phyloP scores from a whole-genome alignment of 192 early-diverging fungal species.

The Linnemannia schmuckeri region DNA sequence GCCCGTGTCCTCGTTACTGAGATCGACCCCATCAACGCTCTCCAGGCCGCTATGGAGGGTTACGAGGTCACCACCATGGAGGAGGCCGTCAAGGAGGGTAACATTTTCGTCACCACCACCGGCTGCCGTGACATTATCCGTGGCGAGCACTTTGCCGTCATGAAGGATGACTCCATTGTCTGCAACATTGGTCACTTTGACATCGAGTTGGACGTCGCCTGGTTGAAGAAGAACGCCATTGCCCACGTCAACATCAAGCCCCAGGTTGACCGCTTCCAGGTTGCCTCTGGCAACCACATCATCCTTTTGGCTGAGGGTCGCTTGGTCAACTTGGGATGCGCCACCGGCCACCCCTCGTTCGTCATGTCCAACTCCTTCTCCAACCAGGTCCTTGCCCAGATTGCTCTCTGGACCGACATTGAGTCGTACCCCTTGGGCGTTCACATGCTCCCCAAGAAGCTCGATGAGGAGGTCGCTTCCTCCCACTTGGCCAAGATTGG shows the following conservation, averaged over 20 bases:
- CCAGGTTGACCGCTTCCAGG: slow-evolving; percentile 96
- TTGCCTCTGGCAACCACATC: slow-evolving; percentile 92
- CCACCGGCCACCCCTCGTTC: slow-evolving; percentile 98
- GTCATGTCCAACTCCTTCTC: slow-evolving; percentile 99
- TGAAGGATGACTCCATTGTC: slow-evolving; percentile 99
- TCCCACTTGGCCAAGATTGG: slow-evolving; percentile 96
- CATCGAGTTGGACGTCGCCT: slow-evolving; percentile 98
- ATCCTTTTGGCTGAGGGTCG: slow-evolving; percentile 99
- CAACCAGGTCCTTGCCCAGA: slow-evolving; percentile 99
- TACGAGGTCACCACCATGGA: slow-evolving; percentile 99
- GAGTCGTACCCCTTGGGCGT: slow-evolving; percentile 92
- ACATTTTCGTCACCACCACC: slow-evolving; percentile 99
- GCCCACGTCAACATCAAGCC: slow-evolving; percentile 96
- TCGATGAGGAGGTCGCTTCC: slow-evolving; percentile 98
- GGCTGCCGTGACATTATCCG: slow-evolving; percentile 99
- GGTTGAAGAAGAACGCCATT: slow-evolving; percentile 95
- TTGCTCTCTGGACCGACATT: slow-evolving; percentile 97
- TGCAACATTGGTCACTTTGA: slow-evolving; percentile 99
- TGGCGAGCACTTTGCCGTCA: slow-evolving; percentile 87
- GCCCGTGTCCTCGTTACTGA: slow-evolving; percentile 98
- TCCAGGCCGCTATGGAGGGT: slow-evolving; percentile 99
- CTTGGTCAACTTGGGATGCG: slow-evolving; percentile 99
- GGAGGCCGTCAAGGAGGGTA: slow-evolving; percentile 89
- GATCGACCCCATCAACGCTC: slow-evolving; percentile 99
- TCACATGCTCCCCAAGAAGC: slow-evolving; percentile 98